A percentile compares a stretch with the other conserved stretches of the same genome.
These are phyloP conservation scores for Choiromyces venosus DNA, from an alignment of 495 filamentous ascomycete genomes.

Conservation along the genomic window DNA sequence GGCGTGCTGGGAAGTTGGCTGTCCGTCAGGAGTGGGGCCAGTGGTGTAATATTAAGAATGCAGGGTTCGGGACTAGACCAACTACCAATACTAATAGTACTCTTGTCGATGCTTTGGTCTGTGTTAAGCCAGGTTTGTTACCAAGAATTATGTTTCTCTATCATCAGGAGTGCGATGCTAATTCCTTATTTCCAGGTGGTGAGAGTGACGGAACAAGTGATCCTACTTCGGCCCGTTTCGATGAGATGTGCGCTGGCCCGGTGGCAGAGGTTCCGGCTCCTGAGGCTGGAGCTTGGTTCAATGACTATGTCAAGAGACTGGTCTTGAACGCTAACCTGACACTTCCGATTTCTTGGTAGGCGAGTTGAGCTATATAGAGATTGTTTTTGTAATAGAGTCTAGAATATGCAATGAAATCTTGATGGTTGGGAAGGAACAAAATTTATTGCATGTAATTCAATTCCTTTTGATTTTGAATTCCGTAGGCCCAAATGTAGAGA, in stretches of 20 bases:
- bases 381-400: too few relatives aligned
- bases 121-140: constrained; percentile 54
- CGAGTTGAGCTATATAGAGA: too few relatives aligned
- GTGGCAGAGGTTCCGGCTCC: constrained; percentile 54
- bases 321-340: constrained; percentile 49
- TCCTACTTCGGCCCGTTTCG: constrained; percentile 48
- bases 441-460: too few relatives aligned
- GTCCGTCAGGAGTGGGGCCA: constrained; percentile 54
- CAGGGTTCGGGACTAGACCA: constrained; percentile 53
- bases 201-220: constrained; percentile 56
- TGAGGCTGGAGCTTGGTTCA: constrained; percentile 56
- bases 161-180: not conserved
- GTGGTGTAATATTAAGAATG: constrained; percentile 56
- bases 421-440: too few relatives aligned
- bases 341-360: constrained; percentile 8
- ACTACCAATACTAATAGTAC: constrained; percentile 51
- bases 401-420: too few relatives aligned
- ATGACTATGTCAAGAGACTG: constrained; percentile 51
- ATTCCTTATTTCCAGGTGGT: constrained; percentile 38
- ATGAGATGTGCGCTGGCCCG: constrained; percentile 50
- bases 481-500: too few relatives aligned
- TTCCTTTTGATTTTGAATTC: too few relatives aligned
- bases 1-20: constrained; percentile 52
- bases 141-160: not conserved
- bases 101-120: constrained; percentile 55